Percentiles rank a stretch among this genome's conserved stretches.
Evolutionary conservation across 2,329 filamentous ascomycete species (phyloP).

Genomic region (Gremmenia infestans): DNA sequence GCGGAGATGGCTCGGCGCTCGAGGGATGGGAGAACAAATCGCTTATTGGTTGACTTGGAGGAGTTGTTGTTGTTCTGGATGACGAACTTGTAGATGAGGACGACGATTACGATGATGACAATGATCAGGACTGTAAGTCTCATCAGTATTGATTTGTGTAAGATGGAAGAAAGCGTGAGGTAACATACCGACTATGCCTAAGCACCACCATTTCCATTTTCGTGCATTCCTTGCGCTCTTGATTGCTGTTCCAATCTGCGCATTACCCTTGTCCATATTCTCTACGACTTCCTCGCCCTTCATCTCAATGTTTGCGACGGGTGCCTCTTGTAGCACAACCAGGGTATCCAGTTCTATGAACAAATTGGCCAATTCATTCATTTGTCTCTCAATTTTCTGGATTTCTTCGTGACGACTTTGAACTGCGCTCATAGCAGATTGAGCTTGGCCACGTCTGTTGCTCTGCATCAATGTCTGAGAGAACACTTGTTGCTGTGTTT

Average conservation of each 20-base stretch:
- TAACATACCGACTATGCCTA: slow-evolving; percentile 61
- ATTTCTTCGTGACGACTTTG: slow-evolving; percentile 80
- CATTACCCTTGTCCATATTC: slow-evolving; percentile 80
- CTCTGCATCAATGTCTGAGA: slow-evolving; percentile 79
- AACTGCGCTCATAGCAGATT: slow-evolving; percentile 73
- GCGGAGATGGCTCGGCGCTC: slow-evolving; percentile 11
- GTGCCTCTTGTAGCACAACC: slow-evolving; percentile 79
- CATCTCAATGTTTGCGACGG: slow-evolving; percentile 75
- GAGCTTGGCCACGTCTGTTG: slow-evolving; percentile 75
- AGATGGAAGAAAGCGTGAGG: slow-evolving; percentile 5
- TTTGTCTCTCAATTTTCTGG: slow-evolving; percentile 85
- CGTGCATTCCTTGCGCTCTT: slow-evolving; percentile 67
- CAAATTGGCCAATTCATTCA: slow-evolving; percentile 80
- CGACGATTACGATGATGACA: slow-evolving; percentile 42
- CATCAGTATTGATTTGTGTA: slow-evolving; percentile 9
- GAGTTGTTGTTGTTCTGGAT: slow-evolving; percentile 25
- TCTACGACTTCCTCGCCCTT: slow-evolving; percentile 81
- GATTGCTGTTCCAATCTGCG: slow-evolving; percentile 77
- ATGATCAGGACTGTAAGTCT: slow-evolving; percentile 45
- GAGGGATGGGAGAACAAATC: slow-evolving; percentile 15
- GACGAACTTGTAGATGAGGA: slow-evolving; percentile 45
- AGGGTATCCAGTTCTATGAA: slow-evolving; percentile 87
- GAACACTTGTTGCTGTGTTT: slow-evolving; percentile 69
- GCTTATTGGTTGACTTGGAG: slow-evolving; percentile 12
- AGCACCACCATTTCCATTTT: slow-evolving; percentile 87